Evolutionary conservation across 2,329 filamentous ascomycete species (phyloP), one percentile per base, ranked within the genome.

Genomic region (Trichoderma atroviride): DNA sequence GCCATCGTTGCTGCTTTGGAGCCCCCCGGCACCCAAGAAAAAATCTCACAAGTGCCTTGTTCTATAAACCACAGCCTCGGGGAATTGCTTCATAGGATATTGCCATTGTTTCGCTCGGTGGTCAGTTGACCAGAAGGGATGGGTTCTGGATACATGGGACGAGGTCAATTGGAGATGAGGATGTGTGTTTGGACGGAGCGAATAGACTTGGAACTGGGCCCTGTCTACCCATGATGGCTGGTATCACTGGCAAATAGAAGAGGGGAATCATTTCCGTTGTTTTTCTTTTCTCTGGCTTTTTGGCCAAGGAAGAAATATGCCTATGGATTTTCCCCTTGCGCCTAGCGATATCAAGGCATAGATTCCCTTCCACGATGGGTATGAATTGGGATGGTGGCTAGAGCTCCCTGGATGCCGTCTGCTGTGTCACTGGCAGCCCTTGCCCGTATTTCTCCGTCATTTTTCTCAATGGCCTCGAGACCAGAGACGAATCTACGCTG

Each of bases 1-100:
- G 95, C 95, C 33, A 98, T 98, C 76, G 95, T 98, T 73, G 95
- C 95, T 72, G 95, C 95, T 53, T 86, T 98, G 73, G 95, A 98
- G 82, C 95, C 95, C 95, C 55, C 92, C 92, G 27, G 86, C 89
- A 70, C 89, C 90, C 67, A 96, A 95, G 87, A 94, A 93, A 85
- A 91, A 88, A 82, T 84, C 81, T 71, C 86, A 87, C 80, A 91
- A 87, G 80, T 94, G 92, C 81, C 83, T 88, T 73, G 81, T 94
- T 79, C 86, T 94, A 78, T 94, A 80, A 80, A 71, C 35, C 35
- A 47, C 52, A 35, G 64, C 55, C 37, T 37, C 14, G 37, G 37
- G 56, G 56, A 66, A 60, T 67, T 70, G 62, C 69, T 56, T 70
- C 57, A 59, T 52, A 63, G 24, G 61, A 65, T 69, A 65, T 65